These are phyloP conservation scores for Ustulina deusta DNA, from an alignment of 2,329 filamentous ascomycete genomes.

Conservation along the genomic window DNA sequence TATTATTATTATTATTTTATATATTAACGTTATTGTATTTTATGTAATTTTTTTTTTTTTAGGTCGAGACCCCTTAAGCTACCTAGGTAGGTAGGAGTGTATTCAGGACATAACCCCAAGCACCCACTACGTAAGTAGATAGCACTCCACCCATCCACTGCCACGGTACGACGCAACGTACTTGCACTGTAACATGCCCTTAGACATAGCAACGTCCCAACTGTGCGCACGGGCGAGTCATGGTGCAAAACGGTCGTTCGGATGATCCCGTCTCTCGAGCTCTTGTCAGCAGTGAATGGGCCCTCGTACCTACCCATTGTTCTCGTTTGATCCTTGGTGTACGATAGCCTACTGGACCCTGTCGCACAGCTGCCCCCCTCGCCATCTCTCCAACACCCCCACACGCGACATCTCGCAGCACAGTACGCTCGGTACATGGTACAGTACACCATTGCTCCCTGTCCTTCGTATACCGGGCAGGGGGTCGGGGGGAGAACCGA, in stretches of 20 bases:
- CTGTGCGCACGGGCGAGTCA: constrained; percentile 15
- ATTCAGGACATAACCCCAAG: too few species aligned
- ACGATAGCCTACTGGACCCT: not conserved
- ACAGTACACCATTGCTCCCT: not conserved
- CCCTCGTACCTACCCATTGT: constrained; percentile 12
- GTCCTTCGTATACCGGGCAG: constrained; percentile 5
- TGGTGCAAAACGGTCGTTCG: constrained; percentile 38
- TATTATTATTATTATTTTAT: too few species aligned
- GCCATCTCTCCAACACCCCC: not conserved
- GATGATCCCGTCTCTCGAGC: constrained; percentile 34
- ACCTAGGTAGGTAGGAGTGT: too few species aligned
- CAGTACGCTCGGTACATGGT: not conserved
- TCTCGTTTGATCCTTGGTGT: constrained; percentile 12
- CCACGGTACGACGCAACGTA: constrained; percentile 16
- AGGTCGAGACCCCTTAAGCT: too few species aligned
- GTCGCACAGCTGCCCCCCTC: not conserved
- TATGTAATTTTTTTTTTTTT: not conserved
- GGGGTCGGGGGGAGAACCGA: constrained; percentile 3
- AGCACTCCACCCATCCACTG: constrained; percentile 18
- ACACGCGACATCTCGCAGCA: not conserved
- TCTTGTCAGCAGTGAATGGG: constrained; percentile 32
- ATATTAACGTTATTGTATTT: too few species aligned
- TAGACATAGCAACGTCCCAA: constrained; percentile 28
- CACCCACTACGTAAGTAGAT: constrained; percentile 9
- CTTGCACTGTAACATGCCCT: constrained; percentile 9